These are phyloP conservation scores for Trypanosoma boissoni DNA, from an alignment of 208 protist species.

Conservation along the genomic window DNA sequence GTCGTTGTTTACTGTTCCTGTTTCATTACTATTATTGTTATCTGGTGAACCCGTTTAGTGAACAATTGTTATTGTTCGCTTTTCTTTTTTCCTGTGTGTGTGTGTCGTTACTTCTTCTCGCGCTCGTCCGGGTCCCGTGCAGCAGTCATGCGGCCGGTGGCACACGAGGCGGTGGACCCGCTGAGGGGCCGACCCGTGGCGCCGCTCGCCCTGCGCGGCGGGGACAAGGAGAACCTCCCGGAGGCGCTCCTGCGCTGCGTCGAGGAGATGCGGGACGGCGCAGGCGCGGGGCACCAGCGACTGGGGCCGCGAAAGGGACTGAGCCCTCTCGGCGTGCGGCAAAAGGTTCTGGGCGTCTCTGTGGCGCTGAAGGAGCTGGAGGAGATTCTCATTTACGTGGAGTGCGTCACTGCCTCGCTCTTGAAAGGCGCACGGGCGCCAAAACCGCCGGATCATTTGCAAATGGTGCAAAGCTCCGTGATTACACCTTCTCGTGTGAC, in stretches of 20 bases:
- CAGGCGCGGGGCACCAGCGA: not conserved
- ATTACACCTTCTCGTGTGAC: constrained; percentile 26
- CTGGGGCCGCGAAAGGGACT: not conserved
- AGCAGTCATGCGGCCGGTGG: no score
- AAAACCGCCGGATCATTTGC: constrained; percentile 41
- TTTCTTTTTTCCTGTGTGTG: no score
- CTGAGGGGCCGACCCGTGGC: no score
- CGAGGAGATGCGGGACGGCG: constrained; percentile 19
- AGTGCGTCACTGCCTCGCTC: constrained; percentile 38
- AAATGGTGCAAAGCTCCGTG: constrained; percentile 45
- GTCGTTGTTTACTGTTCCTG: no score
- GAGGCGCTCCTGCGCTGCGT: not conserved
- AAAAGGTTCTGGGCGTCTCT: not conserved
- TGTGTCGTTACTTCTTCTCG: no score
- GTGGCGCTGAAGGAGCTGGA: constrained; percentile 49
- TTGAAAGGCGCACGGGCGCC: constrained; percentile 40
- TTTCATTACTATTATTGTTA: no score
- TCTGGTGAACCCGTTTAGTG: no score
- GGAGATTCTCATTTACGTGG: constrained; percentile 58
- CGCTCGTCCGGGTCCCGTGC: no score
- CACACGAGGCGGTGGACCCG: no score
- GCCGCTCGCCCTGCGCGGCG: no score
- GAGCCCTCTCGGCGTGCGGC: not conserved
- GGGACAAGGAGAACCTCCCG: constrained; percentile 14
- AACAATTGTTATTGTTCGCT: no score